phyloP scores from a whole-genome alignment of 805 yeast species.

The Nakazawaea holstii region DNA sequence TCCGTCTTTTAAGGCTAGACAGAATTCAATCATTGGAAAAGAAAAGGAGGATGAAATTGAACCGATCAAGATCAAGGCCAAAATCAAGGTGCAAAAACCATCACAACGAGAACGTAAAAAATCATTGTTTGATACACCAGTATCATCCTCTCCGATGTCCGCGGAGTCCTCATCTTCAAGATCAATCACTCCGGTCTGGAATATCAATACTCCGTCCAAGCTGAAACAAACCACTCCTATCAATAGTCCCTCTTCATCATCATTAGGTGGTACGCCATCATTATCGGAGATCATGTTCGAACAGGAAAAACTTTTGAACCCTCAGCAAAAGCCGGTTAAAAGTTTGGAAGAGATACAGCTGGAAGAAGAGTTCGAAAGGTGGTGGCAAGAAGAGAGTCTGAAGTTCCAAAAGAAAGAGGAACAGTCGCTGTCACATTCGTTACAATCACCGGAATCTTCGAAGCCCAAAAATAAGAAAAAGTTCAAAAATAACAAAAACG shows the following conservation, averaged over 20 bases:
- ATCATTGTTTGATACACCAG: neutral
- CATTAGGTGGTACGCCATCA: conserved; percentile 21
- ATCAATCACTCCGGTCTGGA: conserved; percentile 3
- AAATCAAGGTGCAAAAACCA: conserved; percentile 1
- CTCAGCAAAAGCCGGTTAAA: conserved; percentile 20
- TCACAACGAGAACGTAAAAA: conserved; percentile 7
- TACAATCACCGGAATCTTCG: no score
- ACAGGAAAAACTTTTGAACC: conserved; percentile 25
- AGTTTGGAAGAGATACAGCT: conserved; percentile 68
- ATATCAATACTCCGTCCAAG: neutral
- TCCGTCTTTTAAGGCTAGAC: neutral
- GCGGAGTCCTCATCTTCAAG: conserved; percentile 1
- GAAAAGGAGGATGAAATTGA: neutral
- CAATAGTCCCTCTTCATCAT: neutral
- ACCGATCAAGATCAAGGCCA: neutral
- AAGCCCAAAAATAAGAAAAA: conserved; percentile 3
- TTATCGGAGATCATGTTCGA: conserved; percentile 40
- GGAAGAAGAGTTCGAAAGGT: conserved; percentile 77
- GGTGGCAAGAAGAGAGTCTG: conserved; percentile 85
- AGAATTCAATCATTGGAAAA: neutral
- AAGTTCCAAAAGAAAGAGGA: conserved; percentile 44
- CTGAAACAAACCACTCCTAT: neutral
- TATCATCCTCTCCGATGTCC: neutral
- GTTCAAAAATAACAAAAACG: neutral
- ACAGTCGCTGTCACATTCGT: no score